Base-by-base conservation (phyloP, 179 eudicot species). In the Actinidia arguta region DNA sequence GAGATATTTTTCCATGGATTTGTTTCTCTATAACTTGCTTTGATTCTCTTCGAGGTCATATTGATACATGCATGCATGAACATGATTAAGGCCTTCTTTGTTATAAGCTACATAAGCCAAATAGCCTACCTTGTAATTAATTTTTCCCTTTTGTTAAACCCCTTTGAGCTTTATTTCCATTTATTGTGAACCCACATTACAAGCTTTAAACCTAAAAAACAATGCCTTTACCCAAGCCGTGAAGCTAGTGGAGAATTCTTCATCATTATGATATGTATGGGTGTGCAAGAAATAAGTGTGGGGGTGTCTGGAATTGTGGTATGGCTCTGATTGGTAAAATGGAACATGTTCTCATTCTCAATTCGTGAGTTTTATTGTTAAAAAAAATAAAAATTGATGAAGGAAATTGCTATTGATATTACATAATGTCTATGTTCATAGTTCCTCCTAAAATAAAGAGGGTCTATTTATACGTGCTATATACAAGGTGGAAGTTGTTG, bases 321-420 rank as follows among this genome's bases (percentile, higher is more conserved):
- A 64, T 64, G 42, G 70, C 44, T 27, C 25, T 64, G 70, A 25
- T 44, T 25, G 44, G 44, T 64, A 54, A 71, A 71, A 71, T 71
- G 75, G 75, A 71, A 71, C 75, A 71, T 71, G 75, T 71, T 71
- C 46, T 71, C 75, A 64, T 2, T 71, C 54, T 71, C 52, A 71
- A 44, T 71, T 71, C 54, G 54, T 44, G 75, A 71, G 75, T 71
- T 71, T 8, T 24, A 46, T 71, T 71, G 22, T 71, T 71, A 54
- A 71, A 71, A 16, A 71, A 71, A 4, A 71, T 42, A 71, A 44
- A 16, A 71, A 71, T 4, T 71, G n/a, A 71, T 71, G 75, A 54
- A 64, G 70, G 44, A 27, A 64, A 64, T 64, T 64, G 70, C 70
- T 64, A 25, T 64, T 27, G 27, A 64, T 48, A 10, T 48, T 48